These are phyloP conservation scores for Kingdonia uniflora DNA, from an alignment of 164 flowering plant genomes.

Conservation along the genomic window DNA sequence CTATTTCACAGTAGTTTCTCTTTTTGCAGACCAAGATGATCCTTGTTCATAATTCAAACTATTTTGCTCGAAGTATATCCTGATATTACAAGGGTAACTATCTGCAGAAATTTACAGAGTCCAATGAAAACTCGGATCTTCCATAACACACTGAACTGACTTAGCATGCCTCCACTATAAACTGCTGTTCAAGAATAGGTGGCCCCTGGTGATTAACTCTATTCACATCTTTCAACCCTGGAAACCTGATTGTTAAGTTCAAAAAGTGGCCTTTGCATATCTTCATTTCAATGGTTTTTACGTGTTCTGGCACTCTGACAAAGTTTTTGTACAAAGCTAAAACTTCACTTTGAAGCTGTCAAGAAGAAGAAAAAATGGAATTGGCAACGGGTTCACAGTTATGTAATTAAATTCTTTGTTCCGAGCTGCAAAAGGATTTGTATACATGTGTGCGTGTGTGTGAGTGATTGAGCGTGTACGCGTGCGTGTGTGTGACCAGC, in stretches of 20 bases:
- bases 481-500: too few species aligned
- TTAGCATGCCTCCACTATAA: slow-evolving; percentile 2
- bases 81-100: slow-evolving; percentile 1
- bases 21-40: too few species aligned
- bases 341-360: slow-evolving; percentile 2
- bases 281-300: too few species aligned
- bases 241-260: too few species aligned
- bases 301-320: slow-evolving; percentile 1
- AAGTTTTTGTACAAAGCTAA: neutral
- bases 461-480: too few species aligned
- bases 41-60: too few species aligned
- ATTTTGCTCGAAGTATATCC: too few species aligned
- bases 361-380: neutral
- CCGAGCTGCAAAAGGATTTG: too few species aligned
- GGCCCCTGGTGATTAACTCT: neutral
- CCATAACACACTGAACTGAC: neutral
- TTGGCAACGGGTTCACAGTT: neutral
- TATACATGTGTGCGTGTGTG: too few species aligned
- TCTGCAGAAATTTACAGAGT: neutral
- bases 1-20: too few species aligned
- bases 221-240: neutral
- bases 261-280: too few species aligned
- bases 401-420: neutral
- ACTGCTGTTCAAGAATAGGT: slow-evolving; percentile 4
- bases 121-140: too few species aligned